Evolutionary conservation across 305 asterid species (phyloP), one percentile per base, ranked within the genome.

Genomic region (Caryopteris hybrid): DNA sequence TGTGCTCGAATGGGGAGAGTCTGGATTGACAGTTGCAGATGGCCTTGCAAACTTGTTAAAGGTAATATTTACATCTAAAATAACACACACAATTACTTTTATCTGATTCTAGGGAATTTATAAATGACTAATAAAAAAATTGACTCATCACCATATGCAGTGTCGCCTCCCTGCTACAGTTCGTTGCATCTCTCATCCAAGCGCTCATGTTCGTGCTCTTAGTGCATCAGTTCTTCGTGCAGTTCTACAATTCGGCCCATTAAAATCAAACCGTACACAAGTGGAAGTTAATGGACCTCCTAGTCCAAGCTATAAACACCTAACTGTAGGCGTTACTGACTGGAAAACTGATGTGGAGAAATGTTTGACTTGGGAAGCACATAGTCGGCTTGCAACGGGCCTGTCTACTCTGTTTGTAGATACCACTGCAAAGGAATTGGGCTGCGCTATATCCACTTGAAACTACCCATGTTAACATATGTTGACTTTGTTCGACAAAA

Each of bases 141-240:
- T 50, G 41, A 43, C 20, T 57, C 43, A 25, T 16, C 14, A 50
- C 39, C 36, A 52, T 47, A 39, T 74, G 80, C 88, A 90, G 94
- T 83, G 94, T 54, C 97, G 97, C 22, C 75, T 90, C 70, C 76
- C 96, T n/a, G 92, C 92, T 25, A 83, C 85, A 14, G 85, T 84
- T 53, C 81, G 86, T 9, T 81, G 86, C 57, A 74, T 84, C 66
- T 89, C 95, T 51, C 97, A 89, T 77, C 88, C 96, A 8, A 91
- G 97, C 42, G 96, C 96, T 53, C 96, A 81, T 17, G 88, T 91
- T 17, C 96, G 97, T 51, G 89, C 93, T 47, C 93, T 89, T 31
- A 89, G 97, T 79, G 79, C 72, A 17, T 91, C 96, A 18, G 90
- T 93, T 69, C 97, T 93, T 41, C 96, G 81, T 7, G 95, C 97